These are phyloP conservation scores for Citrus cavaleriei DNA, from an alignment of 345 rosid species.

Conservation along the genomic window DNA sequence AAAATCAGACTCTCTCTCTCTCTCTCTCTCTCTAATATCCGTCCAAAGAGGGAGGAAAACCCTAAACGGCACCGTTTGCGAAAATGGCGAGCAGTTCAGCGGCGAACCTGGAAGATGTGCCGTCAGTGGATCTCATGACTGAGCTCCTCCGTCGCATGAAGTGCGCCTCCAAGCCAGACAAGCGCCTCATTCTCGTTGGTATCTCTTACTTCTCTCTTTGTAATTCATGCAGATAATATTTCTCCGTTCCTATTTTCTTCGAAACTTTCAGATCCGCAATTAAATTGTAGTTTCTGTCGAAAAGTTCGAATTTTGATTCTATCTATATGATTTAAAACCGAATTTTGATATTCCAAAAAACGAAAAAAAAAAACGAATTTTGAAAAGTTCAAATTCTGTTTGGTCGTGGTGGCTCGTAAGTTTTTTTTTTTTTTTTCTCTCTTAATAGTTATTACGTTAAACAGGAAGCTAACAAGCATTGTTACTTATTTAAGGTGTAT, in stretches of 20 bases:
- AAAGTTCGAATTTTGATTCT: background rate
- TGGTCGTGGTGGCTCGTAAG: background rate
- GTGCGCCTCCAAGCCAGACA: constrained; percentile 84
- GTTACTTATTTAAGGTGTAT: background rate
- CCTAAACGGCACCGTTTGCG: background rate
- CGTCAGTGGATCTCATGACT: constrained; percentile 70
- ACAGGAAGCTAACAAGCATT: background rate
- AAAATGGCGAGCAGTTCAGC: constrained; percentile 47
- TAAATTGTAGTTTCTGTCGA: background rate
- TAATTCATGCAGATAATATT: background rate
- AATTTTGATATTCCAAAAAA: background rate
- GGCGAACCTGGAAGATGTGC: constrained; percentile 72
- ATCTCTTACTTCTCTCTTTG: background rate
- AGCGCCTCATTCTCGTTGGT: constrained; percentile 94
- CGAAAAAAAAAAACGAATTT: background rate
- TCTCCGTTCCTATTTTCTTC: background rate
- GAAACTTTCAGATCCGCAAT: constrained; percentile 7
- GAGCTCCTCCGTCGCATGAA: constrained; percentile 97
- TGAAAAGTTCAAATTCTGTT: too few relatives aligned
- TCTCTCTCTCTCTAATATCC: background rate
- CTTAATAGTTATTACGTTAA: background rate
- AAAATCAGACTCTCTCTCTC: too few relatives aligned
- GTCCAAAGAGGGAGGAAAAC: background rate
- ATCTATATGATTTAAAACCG: background rate
- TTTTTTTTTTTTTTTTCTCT: background rate